Percentiles rank a stretch among this genome's conserved stretches.
Conservation (phyloP, 2,329 filamentous ascomycete species). For the Immersiporthe knoxdaviesiana region DNA sequence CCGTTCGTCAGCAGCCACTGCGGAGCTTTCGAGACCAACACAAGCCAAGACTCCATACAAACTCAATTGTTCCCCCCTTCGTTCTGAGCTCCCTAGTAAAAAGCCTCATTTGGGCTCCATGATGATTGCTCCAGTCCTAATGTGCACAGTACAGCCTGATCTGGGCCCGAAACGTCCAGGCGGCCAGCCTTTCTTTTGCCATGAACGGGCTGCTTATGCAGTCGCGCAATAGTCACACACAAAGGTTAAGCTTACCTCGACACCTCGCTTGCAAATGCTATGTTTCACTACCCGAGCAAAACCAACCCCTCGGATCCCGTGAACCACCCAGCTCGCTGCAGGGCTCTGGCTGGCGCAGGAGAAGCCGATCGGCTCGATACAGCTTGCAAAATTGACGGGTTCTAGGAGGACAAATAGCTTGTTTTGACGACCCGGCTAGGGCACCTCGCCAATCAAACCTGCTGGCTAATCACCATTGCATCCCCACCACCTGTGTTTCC, state of each 20-base stretch:
- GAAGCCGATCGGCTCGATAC: conserved; percentile 18
- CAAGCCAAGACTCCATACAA: neutral
- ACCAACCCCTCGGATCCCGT: conserved; percentile 19
- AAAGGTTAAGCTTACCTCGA: conserved; percentile 18
- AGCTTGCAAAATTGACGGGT: conserved; percentile 17
- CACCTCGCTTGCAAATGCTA: conserved; percentile 19
- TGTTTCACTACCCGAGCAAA: conserved; percentile 28
- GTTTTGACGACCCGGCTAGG: neutral
- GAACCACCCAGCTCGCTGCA: conserved; percentile 6
- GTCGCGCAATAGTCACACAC: neutral
- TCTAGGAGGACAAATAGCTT: conserved; percentile 15
- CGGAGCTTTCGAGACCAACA: neutral
- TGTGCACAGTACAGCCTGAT: conserved; percentile 4
- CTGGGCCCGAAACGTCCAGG: neutral
- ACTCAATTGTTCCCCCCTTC: neutral
- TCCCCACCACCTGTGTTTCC: neutral
- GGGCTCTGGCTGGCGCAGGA: neutral
- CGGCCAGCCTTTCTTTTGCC: neutral
- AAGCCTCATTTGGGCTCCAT: conserved; percentile 4
- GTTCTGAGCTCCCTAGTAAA: neutral
- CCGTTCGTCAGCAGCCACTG: conserved; percentile 8
- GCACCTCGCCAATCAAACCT: neutral
- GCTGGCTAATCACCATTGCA: neutral
- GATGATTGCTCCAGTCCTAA: neutral
- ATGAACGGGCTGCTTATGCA: conserved; percentile 18